These are phyloP conservation scores for Ochromonas danica DNA, from an alignment of 108 stramenopile genomes.

Conservation along the genomic window DNA sequence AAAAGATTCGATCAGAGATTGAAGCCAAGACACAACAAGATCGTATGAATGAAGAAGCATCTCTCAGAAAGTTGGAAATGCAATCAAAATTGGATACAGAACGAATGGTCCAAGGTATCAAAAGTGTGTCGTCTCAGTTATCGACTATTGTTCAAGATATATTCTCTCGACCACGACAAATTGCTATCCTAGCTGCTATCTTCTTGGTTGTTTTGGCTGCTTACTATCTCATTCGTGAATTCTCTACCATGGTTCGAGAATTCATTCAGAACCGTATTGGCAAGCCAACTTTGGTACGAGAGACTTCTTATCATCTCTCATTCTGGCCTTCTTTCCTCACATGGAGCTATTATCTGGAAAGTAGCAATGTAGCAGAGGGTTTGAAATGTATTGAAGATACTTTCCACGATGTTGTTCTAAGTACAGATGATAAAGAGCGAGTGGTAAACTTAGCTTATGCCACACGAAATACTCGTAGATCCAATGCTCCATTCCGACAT, in stretches of 20 bases:
- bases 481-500: slow-evolving; percentile 74
- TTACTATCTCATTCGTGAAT: neutral
- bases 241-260: slow-evolving; percentile 48
- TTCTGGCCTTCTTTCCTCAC: slow-evolving; percentile 34
- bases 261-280: slow-evolving; percentile 67
- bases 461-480: slow-evolving; percentile 62
- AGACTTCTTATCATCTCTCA: slow-evolving; percentile 63
- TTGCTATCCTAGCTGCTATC: neutral
- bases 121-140: slow-evolving; percentile 36
- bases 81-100: slow-evolving; percentile 65
- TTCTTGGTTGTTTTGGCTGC: neutral
- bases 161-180: slow-evolving; percentile 7
- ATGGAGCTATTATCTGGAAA: too few relatives aligned
- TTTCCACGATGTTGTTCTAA: slow-evolving; percentile 64
- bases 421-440: slow-evolving; percentile 63
- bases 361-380: too few relatives aligned
- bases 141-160: neutral
- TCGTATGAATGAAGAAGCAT: slow-evolving; percentile 71
- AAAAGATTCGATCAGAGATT: slow-evolving; percentile 60
- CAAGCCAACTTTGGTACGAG: slow-evolving; percentile 67
- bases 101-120: slow-evolving; percentile 64
- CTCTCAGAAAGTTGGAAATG: slow-evolving; percentile 59
- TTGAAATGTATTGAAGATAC: slow-evolving; percentile 6
- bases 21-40: slow-evolving; percentile 66
- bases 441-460: slow-evolving; percentile 64